These are phyloP conservation scores for Pythium aphanidermatum DNA, from an alignment of 352 stramenopile genomes.

Conservation along the genomic window DNA sequence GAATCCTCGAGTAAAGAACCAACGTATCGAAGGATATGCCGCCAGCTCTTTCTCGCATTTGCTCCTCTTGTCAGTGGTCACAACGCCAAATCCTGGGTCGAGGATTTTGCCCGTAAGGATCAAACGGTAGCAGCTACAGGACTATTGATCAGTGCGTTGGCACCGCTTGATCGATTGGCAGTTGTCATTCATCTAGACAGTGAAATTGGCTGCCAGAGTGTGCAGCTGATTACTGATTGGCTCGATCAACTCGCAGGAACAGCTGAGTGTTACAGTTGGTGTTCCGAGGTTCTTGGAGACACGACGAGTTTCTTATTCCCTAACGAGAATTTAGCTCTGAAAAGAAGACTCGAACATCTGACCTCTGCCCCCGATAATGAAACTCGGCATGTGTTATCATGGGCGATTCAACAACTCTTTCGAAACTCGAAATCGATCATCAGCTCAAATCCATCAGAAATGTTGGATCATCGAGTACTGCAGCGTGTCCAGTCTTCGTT, in stretches of 20 bases:
- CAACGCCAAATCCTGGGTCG: constrained; percentile 45
- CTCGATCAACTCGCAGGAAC: constrained; percentile 58
- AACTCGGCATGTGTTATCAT: constrained; percentile 1
- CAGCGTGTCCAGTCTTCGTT: constrained; percentile 3
- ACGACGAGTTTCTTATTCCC: constrained; percentile 12
- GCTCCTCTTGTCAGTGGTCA: constrained; percentile 28
- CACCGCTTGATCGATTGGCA: constrained; percentile 37
- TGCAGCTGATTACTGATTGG: constrained; percentile 32
- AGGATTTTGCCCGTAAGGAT: constrained; percentile 25
- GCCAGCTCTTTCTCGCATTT: constrained; percentile 19
- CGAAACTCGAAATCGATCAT: constrained; percentile 1
- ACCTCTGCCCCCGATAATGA: not conserved
- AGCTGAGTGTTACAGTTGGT: constrained; percentile 54
- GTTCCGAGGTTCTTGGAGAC: constrained; percentile 33
- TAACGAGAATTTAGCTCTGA: constrained; percentile 25
- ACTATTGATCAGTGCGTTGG: constrained; percentile 29
- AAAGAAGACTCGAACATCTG: constrained; percentile 15
- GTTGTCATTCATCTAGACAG: constrained; percentile 18
- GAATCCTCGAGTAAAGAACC: constrained; percentile 13
- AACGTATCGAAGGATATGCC: constrained; percentile 13
- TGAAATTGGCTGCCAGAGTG: constrained; percentile 10
- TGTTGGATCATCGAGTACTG: too few relatives aligned
- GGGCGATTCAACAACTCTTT: constrained; percentile 7
- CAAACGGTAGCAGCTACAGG: constrained; percentile 1
- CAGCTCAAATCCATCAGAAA: constrained; percentile 1